Evolutionary conservation across 768 basidiomycete genomes (phyloP), one percentile per base, ranked within the genome.

Genomic region (Lenzites betulinus): DNA sequence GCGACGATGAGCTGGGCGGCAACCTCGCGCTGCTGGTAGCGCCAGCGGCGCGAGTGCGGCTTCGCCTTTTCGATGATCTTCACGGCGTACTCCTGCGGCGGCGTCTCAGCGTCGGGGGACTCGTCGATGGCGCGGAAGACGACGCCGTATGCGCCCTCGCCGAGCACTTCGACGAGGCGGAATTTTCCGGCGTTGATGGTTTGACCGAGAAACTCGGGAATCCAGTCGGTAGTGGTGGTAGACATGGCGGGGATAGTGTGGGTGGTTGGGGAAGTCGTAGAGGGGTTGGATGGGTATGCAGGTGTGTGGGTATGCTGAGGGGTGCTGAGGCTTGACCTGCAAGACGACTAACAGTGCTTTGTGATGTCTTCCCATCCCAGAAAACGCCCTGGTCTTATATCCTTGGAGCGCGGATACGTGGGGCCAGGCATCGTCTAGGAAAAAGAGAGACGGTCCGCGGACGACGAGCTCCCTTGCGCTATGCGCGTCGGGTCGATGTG

Each of bases 11-110:
- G 74, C 67, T 89, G 88, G 38, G 83, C 74, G 26, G 72, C 69
- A 47, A 94, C 82, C 76, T 95, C 94, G 51, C 91, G 82, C 23
- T 58, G 51, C 63, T 72, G 70, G 54, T 56, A 53, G 12, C 25
- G 44, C 62, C 65, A 67, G 38, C 47, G 28, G 25, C 50, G 49
- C 13, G 66, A 50, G 5, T 48, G 2, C 26, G 48, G 46, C 26
- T 59, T 58, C 11, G 63, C 67, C 54, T 66, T 71, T 56, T 48
- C 53, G 38, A 70, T 56, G 51, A 69, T 64, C 57, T 69, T 71
- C 43, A 71, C 64, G 20, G 68, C 67, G 54, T 63, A 70, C 58
- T 67, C 44, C 52, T 58, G 66, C 13, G 65, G 62, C 38, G 61
- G 50, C 12, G 20, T n/a, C 46, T 51, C 28, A 26, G 47, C 18